A percentile compares a stretch with the other conserved stretches of the same genome.
Conservation (phyloP, 2,329 filamentous ascomycete genomes). For the Tothia fuscella region DNA sequence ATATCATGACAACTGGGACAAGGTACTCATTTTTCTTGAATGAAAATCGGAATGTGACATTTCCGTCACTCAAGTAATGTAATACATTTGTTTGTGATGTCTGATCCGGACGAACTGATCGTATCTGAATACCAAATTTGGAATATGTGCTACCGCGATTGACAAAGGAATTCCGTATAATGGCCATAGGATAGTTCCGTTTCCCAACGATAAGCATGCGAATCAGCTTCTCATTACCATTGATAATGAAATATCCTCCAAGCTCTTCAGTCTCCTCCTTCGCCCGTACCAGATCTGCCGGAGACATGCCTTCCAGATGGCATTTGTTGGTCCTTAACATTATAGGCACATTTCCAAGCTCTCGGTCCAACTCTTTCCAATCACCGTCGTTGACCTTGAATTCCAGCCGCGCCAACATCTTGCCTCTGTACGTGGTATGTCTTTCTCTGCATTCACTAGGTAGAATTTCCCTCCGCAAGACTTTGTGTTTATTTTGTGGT, state of each 20-base stretch:
- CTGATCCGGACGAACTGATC: conserved; percentile 91
- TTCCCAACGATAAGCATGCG: conserved; percentile 82
- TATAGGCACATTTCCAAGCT: conserved; percentile 79
- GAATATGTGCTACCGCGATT: conserved; percentile 82
- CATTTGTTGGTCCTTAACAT: conserved; percentile 91
- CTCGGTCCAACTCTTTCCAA: conserved; percentile 67
- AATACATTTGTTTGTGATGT: conserved; percentile 95
- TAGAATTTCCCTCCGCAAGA: conserved; percentile 69
- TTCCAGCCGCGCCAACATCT: conserved; percentile 70
- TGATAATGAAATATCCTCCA: conserved; percentile 94
- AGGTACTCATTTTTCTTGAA: conserved; percentile 97
- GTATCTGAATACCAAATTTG: conserved; percentile 78
- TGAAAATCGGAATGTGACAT: conserved; percentile 92
- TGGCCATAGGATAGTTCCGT: conserved; percentile 91
- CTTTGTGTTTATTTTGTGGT: conserved; percentile 65
- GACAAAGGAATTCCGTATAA: conserved; percentile 78
- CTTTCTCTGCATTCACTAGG: conserved; percentile 91
- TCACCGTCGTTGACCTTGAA: conserved; percentile 81
- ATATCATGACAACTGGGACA: conserved; percentile 90
- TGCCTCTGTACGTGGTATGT: conserved; percentile 82
- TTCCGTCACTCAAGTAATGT: conserved; percentile 91
- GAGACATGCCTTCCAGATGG: conserved; percentile 76
- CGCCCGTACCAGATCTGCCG: conserved; percentile 65
- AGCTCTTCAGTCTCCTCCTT: conserved; percentile 96
- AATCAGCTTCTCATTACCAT: conserved; percentile 94